Base-by-base conservation (phyloP, 2,329 filamentous ascomycete genomes). In the Graphilbum fragrans region DNA sequence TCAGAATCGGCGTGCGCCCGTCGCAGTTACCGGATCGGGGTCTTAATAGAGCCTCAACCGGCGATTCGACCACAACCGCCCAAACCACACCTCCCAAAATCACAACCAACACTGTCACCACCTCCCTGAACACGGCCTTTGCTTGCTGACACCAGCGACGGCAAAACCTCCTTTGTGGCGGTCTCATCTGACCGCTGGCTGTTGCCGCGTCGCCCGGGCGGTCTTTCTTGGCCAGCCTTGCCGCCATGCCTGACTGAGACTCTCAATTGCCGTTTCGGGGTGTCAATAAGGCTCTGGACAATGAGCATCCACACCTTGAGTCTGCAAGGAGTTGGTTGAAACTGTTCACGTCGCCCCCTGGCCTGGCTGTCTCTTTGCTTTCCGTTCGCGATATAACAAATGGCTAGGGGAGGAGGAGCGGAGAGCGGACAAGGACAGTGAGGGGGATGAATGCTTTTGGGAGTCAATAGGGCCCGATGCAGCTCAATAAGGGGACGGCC, bases 31-130 rank as follows among this genome's bases (percentile, higher is more conserved):
- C 47, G 25, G 10, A 43, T 49, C 43, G 23, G 49, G 49, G 44
- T 49, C 3, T 50, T 37, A 50, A 50, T 50, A 50, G 44, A 44
- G 35, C 48, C 36, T 46, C 47, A 42, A 47, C 32, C 27, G 16
- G 22, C 35, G n/a, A 7, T 19, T 25, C 3, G 19, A 12, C 27
- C 19, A n/a, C 6, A 6, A n/a, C 31, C 16, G 31, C 21, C 12
- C 31, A 12, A 12, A 3, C 10, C 10, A 9, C 34, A 11, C 34
- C 12, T 9, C 7, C 20, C 17, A 12, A 9, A 5, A 20, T 23
- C 21, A 41, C 12, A 18, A 14, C 18, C 16, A 29, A 38, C 23
- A 17, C 25, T 14, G n/a, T 14, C 29, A 8, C 29, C 6, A 7
- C 29, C 29, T 10, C 29, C 29, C 8, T 16, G 8, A 14, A 31